Conservation (phyloP, 2,329 filamentous ascomycete species). For the Verticillium tricorpus region DNA sequence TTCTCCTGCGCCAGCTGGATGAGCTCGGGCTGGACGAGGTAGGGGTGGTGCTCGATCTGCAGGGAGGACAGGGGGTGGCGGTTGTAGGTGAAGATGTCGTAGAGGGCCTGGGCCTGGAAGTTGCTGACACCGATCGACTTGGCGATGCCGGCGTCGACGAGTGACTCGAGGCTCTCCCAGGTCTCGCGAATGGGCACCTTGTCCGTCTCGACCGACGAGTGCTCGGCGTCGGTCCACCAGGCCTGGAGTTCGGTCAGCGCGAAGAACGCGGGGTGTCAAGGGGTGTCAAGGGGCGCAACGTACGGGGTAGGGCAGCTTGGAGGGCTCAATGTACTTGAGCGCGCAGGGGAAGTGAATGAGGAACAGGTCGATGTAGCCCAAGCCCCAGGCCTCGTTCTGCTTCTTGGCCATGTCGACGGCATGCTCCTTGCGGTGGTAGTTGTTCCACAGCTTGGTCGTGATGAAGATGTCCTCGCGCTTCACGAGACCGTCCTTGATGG, state of each 20-base stretch:
- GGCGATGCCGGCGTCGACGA: conserved; percentile 43
- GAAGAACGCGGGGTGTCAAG: too few species aligned
- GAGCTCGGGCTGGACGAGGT: conserved; percentile 56
- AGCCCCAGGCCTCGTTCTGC: conserved; percentile 56
- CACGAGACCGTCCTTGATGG: conserved; percentile 53
- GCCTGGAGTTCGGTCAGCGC: background rate
- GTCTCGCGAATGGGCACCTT: conserved; percentile 47
- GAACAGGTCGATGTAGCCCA: conserved; percentile 66
- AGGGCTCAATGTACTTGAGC: conserved; percentile 44
- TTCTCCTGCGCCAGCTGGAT: conserved; percentile 52
- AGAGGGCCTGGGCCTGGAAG: conserved; percentile 51
- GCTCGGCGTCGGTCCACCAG: conserved; percentile 36
- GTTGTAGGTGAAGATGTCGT: conserved; percentile 58
- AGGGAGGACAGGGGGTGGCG: conserved; percentile 47
- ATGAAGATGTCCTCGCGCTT: conserved; percentile 78
- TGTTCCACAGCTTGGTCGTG: conserved; percentile 82
- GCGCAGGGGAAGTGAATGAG: conserved; percentile 60
- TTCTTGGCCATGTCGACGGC: conserved; percentile 53
- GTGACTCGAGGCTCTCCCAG: conserved; percentile 56
- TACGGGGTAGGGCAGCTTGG: conserved; percentile 65
- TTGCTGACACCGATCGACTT: conserved; percentile 58
- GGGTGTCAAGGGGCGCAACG: background rate
- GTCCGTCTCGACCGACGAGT: conserved; percentile 29
- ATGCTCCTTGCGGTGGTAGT: conserved; percentile 63
- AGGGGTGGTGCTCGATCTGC: conserved; percentile 67